Evolutionary conservation across 345 rosid species (phyloP).

Genomic region (Barbarea vulgaris): DNA sequence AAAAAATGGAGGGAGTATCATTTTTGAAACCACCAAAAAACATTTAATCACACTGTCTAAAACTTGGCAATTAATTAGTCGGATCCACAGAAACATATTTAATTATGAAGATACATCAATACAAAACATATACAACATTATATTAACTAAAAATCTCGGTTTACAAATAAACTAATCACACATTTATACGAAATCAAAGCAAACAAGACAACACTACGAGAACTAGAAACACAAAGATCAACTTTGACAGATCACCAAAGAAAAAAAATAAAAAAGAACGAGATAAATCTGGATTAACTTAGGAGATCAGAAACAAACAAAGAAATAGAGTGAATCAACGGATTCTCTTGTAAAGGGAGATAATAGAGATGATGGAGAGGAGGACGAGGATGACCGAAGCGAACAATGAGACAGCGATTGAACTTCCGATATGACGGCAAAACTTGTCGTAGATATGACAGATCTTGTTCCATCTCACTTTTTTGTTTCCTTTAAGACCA

Average conservation of each 20-base stretch:
- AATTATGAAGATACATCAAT: not conserved
- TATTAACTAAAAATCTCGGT: not conserved
- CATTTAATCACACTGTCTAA: not conserved
- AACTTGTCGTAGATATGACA: conserved; percentile 59
- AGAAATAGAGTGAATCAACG: conserved; percentile 33
- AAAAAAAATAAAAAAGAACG: conserved; percentile 6
- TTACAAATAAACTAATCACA: conserved; percentile 26
- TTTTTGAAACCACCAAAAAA: not conserved
- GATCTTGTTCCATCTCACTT: conserved; percentile 50
- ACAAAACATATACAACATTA: conserved; percentile 19
- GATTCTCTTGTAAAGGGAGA: conserved; percentile 51
- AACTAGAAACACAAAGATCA: not conserved
- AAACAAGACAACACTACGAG: not conserved
- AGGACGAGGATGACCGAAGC: conserved; percentile 64
- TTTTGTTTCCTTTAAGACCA: conserved; percentile 66
- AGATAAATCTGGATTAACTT: not conserved
- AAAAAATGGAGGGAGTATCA: too few relatives aligned
- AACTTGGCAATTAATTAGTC: not conserved
- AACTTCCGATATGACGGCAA: conserved; percentile 56
- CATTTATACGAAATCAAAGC: conserved; percentile 12
- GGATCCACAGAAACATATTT: not conserved
- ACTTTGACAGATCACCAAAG: conserved; percentile 22
- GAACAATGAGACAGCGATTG: conserved; percentile 51
- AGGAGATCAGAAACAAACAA: conserved; percentile 1
- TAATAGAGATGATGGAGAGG: conserved; percentile 56